Base-by-base conservation (phyloP, 345 rosid species). In the Aquilaria yunnanensis region DNA sequence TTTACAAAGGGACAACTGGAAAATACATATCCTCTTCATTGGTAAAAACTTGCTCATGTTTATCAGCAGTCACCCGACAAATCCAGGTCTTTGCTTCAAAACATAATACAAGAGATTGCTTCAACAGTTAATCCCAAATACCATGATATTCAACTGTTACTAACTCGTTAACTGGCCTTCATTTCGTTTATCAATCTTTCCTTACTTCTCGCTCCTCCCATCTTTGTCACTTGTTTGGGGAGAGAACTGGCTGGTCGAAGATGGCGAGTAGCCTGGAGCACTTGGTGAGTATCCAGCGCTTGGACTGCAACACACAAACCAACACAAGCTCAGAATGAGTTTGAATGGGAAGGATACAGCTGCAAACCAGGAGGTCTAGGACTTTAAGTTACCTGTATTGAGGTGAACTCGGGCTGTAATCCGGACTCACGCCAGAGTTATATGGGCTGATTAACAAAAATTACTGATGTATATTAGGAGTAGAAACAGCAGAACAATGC, bases 211-310 rank as follows among this genome's bases (percentile, higher is more conserved):
- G 51, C 67, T 66, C 74, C 61, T 73, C 60, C 77, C 91, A 59
- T 72, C 83, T 72, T 84, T 83, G 31, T 70, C 72, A 50, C 85
- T 77, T 32, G 84, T 74, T 33, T 84, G 90, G 64, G 92, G 92
- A 43, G 88, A 83, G 71, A 80, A 85, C 76, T 87, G 96, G 70
- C 95, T 81, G 6, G 95, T 79, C 0, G 97, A 87, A 33, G 95
- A 77, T 0, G 95, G 97, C 16, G 90, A 90, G 71, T 87, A 85
- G 43, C 97, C 90, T 0, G 92, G 92, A 4, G 88, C 82, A 67
- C 85, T 85, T 2, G 96, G 97, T 4, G 95, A 87, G 69, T 90
- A 87, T 47, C 96, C 96, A 10, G 89, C 92, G 72, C 92, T 90
- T 10, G 92, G 92, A 70, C 80, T 80, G 74, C 71, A 68, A 7